Evolutionary conservation across 2,329 filamentous ascomycete genomes (phyloP).

Genomic region (Fusarium sp.): DNA sequence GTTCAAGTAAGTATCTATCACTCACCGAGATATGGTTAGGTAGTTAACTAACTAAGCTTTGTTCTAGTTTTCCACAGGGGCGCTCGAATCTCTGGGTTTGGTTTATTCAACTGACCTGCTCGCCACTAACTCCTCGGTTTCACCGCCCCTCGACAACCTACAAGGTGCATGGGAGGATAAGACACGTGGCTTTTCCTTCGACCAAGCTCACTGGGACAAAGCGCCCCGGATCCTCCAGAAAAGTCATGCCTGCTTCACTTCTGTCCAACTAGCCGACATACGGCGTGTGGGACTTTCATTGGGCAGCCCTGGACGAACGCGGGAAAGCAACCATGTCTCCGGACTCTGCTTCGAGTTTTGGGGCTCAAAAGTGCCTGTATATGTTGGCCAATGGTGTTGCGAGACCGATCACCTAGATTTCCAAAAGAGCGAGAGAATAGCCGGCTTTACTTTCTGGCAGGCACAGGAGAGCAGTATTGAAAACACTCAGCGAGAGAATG

Average conservation of each 20-base stretch:
- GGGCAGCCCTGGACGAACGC: background rate
- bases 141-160: too few relatives aligned
- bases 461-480: background rate
- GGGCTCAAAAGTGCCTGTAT: background rate
- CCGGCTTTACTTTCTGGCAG: conserved; percentile 5
- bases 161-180: background rate
- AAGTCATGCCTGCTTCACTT: background rate
- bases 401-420: background rate
- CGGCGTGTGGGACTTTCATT: background rate
- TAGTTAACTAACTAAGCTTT: background rate
- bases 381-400: conserved; percentile 13
- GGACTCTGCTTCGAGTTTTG: conserved; percentile 19
- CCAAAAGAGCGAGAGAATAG: background rate
- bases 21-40: fast-evolving
- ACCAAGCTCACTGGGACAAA: background rate
- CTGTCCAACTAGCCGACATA: background rate
- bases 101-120: background rate
- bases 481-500: background rate
- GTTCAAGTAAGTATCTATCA: background rate
- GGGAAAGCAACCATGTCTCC: background rate
- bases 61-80: background rate
- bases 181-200: background rate
- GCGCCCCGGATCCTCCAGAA: background rate
- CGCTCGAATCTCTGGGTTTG: background rate
- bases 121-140: fast-evolving